Evolutionary conservation across 495 filamentous ascomycete species (phyloP).

Genomic region (Aspergillus wentii): DNA sequence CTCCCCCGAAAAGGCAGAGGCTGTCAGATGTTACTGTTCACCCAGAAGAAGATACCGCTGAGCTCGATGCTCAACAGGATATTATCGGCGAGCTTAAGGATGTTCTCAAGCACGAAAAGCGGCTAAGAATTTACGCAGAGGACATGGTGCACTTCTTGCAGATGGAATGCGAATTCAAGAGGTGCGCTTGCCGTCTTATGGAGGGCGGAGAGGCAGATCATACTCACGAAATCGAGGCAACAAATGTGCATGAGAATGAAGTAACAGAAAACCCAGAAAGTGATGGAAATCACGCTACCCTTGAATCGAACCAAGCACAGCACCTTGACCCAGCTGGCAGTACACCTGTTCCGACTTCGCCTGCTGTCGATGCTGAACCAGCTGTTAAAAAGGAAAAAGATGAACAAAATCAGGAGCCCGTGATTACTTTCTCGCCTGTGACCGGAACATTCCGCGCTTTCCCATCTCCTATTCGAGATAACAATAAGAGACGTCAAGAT

Average conservation of each 20-base stretch:
- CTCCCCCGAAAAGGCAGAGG: constrained; percentile 58
- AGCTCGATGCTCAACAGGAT: constrained; percentile 30
- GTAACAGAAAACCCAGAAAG: constrained; percentile 1
- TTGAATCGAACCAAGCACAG: not conserved
- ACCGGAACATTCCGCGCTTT: constrained; percentile 46
- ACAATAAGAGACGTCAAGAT: constrained; percentile 15
- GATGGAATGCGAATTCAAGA: constrained; percentile 71
- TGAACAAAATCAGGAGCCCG: constrained; percentile 25
- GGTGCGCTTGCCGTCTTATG: constrained; percentile 60
- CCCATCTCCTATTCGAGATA: constrained; percentile 34
- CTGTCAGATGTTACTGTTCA: constrained; percentile 43
- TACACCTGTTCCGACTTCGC: no score
- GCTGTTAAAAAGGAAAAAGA: constrained; percentile 21
- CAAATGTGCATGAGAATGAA: constrained; percentile 37
- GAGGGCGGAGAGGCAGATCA: constrained; percentile 45
- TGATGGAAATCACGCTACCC: not conserved
- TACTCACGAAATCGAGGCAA: constrained; percentile 34
- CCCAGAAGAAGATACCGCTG: constrained; percentile 42
- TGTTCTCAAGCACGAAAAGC: constrained; percentile 62
- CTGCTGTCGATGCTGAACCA: constrained; percentile 18
- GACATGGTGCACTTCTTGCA: constrained; percentile 77
- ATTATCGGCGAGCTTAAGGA: constrained; percentile 55
- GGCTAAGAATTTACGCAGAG: constrained; percentile 59
- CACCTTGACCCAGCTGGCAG: not conserved
- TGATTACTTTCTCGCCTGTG: constrained; percentile 43